Evolutionary conservation across 1,139 yeast species (phyloP).

Genomic region (Hansenula anomala): DNA sequence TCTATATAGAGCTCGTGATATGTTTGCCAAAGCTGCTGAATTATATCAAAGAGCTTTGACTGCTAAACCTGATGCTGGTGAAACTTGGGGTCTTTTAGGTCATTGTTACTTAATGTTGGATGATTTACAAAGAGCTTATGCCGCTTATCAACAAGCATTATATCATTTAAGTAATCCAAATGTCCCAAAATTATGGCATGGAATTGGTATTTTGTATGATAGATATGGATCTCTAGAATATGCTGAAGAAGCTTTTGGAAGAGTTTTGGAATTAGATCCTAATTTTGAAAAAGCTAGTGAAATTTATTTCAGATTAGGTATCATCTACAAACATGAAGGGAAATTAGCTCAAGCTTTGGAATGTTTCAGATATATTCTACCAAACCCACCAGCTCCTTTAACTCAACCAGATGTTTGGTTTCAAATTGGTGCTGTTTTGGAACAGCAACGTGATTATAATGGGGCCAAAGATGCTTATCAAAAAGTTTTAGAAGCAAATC

Average conservation of each 20-base stretch:
- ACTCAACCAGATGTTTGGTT: conserved; percentile 98
- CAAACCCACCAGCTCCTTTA: conserved; percentile 90
- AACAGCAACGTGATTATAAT: conserved; percentile 86
- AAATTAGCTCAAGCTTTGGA: conserved; percentile 84
- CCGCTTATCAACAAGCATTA: conserved; percentile 94
- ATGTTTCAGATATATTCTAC: conserved; percentile 86
- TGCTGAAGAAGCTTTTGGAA: conserved; percentile 96
- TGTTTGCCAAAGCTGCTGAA: conserved; percentile 91
- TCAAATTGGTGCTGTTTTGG: conserved; percentile 93
- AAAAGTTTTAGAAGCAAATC: conserved; percentile 82
- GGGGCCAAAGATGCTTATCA: conserved; percentile 96
- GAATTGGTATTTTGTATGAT: conserved; percentile 93
- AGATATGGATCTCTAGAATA: conserved; percentile 93
- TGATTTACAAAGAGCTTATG: conserved; percentile 90
- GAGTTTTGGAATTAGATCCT: conserved; percentile 93
- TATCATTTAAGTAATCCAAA: conserved; percentile 89
- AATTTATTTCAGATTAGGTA: conserved; percentile 94
- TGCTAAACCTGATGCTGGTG: conserved; percentile 85
- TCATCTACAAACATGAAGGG: conserved; percentile 91
- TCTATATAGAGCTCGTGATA: conserved; percentile 82
- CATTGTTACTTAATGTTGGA: conserved; percentile 97
- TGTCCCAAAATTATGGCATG: conserved; percentile 97
- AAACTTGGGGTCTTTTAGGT: conserved; percentile 95
- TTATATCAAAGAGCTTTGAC: conserved; percentile 82
- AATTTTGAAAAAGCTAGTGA: conserved; percentile 95